Evolutionary conservation across 495 filamentous ascomycete genomes (phyloP).

Genomic region (Ascodesmis nigricans): DNA sequence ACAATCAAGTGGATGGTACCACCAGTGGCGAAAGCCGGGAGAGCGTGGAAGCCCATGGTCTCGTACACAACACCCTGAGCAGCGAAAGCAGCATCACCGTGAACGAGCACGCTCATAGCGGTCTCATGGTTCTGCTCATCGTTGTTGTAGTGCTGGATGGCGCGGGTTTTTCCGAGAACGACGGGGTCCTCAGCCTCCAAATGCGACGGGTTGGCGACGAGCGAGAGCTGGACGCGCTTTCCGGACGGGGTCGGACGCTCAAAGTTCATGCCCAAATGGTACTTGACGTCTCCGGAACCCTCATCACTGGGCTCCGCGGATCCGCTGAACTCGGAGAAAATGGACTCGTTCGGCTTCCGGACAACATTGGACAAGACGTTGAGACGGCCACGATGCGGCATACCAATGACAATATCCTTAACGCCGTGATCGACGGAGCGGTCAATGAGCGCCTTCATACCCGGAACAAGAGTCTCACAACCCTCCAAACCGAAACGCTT

Average conservation of each 20-base stretch:
- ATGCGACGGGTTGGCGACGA: conserved; percentile 97
- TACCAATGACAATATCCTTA: conserved; percentile 97
- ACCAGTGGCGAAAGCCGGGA: conserved; percentile 88
- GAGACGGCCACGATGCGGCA: conserved; percentile 95
- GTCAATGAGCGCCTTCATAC: conserved; percentile 98
- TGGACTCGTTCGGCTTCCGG: conserved; percentile 95
- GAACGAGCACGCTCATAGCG: conserved; percentile 86
- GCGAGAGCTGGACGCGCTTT: conserved; percentile 92
- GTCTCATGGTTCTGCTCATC: conserved; percentile 70
- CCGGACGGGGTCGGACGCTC: conserved; percentile 94
- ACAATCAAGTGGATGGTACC: conserved; percentile 93
- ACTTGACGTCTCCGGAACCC: conserved; percentile 96
- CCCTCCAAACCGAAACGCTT: conserved; percentile 97
- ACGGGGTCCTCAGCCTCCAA: conserved; percentile 96
- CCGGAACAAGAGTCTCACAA: conserved; percentile 84
- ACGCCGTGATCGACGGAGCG: conserved; percentile 94
- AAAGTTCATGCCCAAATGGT: conserved; percentile 99
- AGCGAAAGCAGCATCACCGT: conserved; percentile 94
- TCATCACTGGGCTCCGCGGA: conserved; percentile 75
- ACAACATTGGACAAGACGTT: conserved; percentile 98
- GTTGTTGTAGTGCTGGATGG: conserved; percentile 97
- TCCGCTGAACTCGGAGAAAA: conserved; percentile 94
- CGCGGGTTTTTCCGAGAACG: conserved; percentile 87
- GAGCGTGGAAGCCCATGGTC: conserved; percentile 87
- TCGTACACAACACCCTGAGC: conserved; percentile 95